Conservation (phyloP, 257 asterid species). For the Capsicum pubescens region DNA sequence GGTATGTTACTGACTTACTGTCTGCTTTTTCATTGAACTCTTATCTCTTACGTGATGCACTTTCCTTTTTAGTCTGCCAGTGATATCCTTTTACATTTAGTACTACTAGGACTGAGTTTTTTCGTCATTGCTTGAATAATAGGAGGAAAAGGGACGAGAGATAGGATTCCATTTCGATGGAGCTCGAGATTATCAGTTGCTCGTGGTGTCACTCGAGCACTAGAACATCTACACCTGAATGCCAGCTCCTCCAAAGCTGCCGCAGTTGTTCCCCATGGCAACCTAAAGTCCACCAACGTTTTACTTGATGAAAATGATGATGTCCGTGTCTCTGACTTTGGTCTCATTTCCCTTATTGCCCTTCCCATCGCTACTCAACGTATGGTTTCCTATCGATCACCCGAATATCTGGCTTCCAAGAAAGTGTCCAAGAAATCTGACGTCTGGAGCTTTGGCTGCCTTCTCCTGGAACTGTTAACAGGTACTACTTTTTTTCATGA, state of each 20-base stretch:
- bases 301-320: constrained; percentile 57
- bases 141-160: constrained; percentile 66
- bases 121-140: neutral
- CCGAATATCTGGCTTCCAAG: constrained; percentile 60
- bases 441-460: constrained; percentile 80
- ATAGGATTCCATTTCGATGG: constrained; percentile 69
- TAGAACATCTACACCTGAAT: constrained; percentile 62
- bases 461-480: constrained; percentile 74
- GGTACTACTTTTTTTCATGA: neutral
- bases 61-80: no score
- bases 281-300: constrained; percentile 70
- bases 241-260: constrained; percentile 39
- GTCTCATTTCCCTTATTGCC: constrained; percentile 59
- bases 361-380: constrained; percentile 58
- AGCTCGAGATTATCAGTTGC: constrained; percentile 63
- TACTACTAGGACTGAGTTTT: neutral
- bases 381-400: constrained; percentile 66
- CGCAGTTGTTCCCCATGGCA: constrained; percentile 66
- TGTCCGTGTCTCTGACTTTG: constrained; percentile 64
- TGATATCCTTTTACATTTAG: no score
- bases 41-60: no score
- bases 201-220: constrained; percentile 59
- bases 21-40: no score
- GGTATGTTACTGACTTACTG: constrained; percentile 41
- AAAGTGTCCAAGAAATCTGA: constrained; percentile 65